phyloP scores from a whole-genome alignment of 228 moss, liverwort and hornwort genomes.

The Sphagnum fallax region DNA sequence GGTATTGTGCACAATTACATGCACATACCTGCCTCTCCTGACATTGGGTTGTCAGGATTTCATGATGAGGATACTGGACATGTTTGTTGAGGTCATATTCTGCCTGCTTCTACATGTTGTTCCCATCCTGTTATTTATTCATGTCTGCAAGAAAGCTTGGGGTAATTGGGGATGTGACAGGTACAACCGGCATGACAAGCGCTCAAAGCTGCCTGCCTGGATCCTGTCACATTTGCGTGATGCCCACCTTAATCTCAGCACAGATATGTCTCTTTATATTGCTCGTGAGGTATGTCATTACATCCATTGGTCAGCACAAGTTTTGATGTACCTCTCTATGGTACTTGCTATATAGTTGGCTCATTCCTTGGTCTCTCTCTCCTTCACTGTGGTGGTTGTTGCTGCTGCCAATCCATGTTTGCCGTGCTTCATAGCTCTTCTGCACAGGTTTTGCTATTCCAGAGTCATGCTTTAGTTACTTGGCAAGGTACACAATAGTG shows the following conservation, averaged over 20 bases:
- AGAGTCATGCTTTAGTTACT: no score
- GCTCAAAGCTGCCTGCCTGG: slow-evolving; percentile 98
- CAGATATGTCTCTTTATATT: slow-evolving; percentile 97
- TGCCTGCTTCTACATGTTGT: not conserved
- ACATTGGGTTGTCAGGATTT: no score
- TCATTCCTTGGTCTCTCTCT: not conserved
- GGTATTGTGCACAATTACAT: no score
- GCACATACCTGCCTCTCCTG: no score
- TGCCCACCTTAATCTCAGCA: slow-evolving; percentile 95
- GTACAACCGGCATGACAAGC: slow-evolving; percentile 97
- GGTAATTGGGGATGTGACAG: slow-evolving; percentile 17
- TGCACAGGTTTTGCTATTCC: not conserved
- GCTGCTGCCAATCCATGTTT: not conserved
- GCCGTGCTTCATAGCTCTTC: not conserved
- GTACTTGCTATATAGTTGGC: not conserved
- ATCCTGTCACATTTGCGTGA: slow-evolving; percentile 94
- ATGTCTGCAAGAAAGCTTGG: no score
- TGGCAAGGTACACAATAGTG: no score
- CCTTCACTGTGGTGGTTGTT: not conserved
- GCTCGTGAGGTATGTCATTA: slow-evolving; percentile 72
- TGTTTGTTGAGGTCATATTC: no score
- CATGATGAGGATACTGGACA: no score
- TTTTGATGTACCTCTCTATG: not conserved
- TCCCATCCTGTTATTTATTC: no score
- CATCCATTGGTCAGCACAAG: not conserved